Percentiles rank a stretch among this genome's conserved stretches.
phyloP scores from a whole-genome alignment of 257 asterid genomes.

The Solanum neorickii region DNA sequence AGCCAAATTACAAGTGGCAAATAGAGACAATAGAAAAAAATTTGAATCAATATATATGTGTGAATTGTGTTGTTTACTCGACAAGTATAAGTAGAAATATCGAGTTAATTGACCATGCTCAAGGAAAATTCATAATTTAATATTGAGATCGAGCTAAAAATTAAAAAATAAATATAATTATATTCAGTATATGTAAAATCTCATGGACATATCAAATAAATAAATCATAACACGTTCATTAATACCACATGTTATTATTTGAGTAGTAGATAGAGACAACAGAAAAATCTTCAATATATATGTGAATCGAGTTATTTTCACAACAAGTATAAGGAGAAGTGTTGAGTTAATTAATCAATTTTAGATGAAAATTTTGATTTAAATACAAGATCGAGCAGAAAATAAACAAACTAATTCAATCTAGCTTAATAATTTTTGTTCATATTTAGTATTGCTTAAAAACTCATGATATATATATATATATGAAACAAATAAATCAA shows the following conservation, averaged over 20 bases:
- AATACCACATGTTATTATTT: neutral
- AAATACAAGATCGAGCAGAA: no score
- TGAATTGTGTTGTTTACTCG: neutral
- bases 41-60: neutral
- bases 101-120: neutral
- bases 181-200: no score
- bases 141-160: neutral
- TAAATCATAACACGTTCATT: no score
- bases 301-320: neutral
- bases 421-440: neutral
- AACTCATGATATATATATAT: neutral
- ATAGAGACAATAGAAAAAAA: neutral
- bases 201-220: neutral
- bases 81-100: neutral
- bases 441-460: neutral
- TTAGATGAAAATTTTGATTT: neutral
- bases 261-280: neutral
- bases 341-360: neutral
- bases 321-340: neutral
- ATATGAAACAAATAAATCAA: neutral
- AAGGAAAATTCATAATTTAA: neutral
- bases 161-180: no score
- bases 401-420: neutral
- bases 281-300: neutral
- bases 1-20: neutral